Evolutionary conservation across 2,329 filamentous ascomycete genomes (phyloP), one percentile per base, ranked within the genome.

Genomic region (Xylariaceae sp.): DNA sequence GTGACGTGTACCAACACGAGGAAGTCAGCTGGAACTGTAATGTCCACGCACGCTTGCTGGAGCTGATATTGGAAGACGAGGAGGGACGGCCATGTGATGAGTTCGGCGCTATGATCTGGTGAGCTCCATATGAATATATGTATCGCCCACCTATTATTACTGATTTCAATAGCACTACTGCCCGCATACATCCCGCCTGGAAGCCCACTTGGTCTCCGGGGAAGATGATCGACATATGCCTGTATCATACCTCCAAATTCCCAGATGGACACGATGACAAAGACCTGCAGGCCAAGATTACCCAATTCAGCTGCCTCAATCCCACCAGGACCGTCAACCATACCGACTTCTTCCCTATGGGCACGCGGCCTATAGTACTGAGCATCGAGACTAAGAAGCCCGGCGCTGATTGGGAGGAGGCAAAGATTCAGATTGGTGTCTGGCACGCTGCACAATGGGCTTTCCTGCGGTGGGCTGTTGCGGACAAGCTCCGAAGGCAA

Each of bases 391-490:
- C 36, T 33, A 28, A 19, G n/a, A 32, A 12, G 14, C 36, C 30
- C 21, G 21, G 17, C 16, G 23, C 17, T 26, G 11, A 31, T 12
- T 27, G 31, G 38, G 21, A 36, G 12, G 24, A 17, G 19, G 36
- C 36, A 5, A 21, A 33, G 28, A 19, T 38, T 24, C 36, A 28
- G 36, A 38, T 38, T 31, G 36, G 36, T 14, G 15, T 33, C 36
- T 38, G 36, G 36, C 23, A 38, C 28, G 31, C 36, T 26, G 31
- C 36, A 21, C 36, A 38, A 33, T 38, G 36, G 36, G 23, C 36
- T 14, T 38, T 38, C 17, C 36, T 38, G 14, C 36, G 30, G 24
- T 38, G 36, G 36, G 36, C 28, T 16, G 36, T 38, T 15, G 21
- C 27, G 19, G 27, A 38, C 19, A 38, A 23, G 36, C 23, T 38